Conservation (phyloP, 805 yeast species). For the Yarrowia sp. region DNA sequence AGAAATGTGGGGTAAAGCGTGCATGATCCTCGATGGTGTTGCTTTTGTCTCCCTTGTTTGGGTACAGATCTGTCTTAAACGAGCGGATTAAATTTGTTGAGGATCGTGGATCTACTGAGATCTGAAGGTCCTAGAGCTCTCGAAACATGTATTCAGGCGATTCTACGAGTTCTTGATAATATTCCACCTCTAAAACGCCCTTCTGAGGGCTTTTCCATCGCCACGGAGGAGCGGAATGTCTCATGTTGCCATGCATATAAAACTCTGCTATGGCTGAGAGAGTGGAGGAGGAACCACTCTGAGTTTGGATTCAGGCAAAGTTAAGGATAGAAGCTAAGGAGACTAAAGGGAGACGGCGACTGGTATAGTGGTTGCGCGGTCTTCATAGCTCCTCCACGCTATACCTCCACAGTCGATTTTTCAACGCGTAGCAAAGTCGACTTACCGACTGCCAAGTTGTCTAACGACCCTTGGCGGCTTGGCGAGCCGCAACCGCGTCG, state of each 20-base stretch:
- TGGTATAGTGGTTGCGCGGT: background rate
- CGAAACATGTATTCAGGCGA: too few relatives aligned
- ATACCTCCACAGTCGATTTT: background rate
- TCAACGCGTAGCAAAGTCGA: background rate
- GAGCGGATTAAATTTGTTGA: background rate
- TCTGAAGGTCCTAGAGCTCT: too few relatives aligned
- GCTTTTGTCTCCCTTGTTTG: background rate
- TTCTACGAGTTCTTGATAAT: too few relatives aligned
- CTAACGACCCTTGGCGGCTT: background rate
- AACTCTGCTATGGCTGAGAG: background rate
- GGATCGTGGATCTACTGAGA: background rate
- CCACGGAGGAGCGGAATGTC: background rate
- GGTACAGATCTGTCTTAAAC: background rate
- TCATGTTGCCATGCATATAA: slow-evolving; percentile 1
- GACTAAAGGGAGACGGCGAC: background rate
- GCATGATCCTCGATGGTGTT: slow-evolving; percentile 10
- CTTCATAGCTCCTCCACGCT: background rate
- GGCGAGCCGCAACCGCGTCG: slow-evolving; percentile 1
- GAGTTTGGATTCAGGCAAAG: background rate
- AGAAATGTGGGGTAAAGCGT: slow-evolving; percentile 4
- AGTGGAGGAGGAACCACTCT: background rate
- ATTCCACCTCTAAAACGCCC: background rate
- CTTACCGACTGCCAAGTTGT: background rate
- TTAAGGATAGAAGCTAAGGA: background rate
- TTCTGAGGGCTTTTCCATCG: background rate